phyloP scores from a whole-genome alignment of 2,329 filamentous ascomycete genomes.

The Seiridium unicorne region DNA sequence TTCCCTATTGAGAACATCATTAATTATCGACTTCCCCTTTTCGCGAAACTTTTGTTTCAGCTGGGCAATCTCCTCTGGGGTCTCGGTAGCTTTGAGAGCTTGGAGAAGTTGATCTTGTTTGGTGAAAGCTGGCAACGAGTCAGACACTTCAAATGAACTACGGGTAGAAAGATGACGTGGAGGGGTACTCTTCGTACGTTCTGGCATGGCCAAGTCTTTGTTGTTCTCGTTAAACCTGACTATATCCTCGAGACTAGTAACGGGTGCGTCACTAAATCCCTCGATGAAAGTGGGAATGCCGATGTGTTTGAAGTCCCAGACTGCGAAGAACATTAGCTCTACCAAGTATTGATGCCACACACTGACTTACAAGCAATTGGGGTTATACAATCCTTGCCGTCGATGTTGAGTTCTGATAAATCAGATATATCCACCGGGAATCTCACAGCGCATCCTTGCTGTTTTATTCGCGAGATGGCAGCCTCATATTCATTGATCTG shows the following conservation, averaged over 20 bases:
- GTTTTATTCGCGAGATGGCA: neutral
- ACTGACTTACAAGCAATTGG: constrained; percentile 7
- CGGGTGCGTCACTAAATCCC: neutral
- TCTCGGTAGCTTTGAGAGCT: neutral
- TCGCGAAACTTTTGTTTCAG: neutral
- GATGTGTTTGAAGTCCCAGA: constrained; percentile 8
- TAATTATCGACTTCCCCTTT: neutral
- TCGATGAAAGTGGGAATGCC: constrained; percentile 5
- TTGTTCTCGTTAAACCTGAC: constrained; percentile 3
- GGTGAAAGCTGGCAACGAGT: neutral
- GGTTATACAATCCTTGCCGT: constrained; percentile 7
- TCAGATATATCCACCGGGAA: neutral
- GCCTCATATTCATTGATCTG: constrained; percentile 1
- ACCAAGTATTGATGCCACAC: neutral
- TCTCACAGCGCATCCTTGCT: neutral
- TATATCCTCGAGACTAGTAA: neutral
- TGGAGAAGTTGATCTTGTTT: constrained; percentile 4
- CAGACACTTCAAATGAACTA: too few relatives aligned
- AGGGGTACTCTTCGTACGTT: neutral
- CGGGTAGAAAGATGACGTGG: too few relatives aligned
- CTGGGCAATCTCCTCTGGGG: neutral
- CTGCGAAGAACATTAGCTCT: neutral
- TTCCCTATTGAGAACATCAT: neutral
- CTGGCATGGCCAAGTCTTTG: constrained; percentile 5
- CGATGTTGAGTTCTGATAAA: neutral